A percentile compares a stretch with the other conserved stretches of the same genome.
Evolutionary conservation across 192 early-diverging fungal species (phyloP).

Genomic region (Coemansia sp.): DNA sequence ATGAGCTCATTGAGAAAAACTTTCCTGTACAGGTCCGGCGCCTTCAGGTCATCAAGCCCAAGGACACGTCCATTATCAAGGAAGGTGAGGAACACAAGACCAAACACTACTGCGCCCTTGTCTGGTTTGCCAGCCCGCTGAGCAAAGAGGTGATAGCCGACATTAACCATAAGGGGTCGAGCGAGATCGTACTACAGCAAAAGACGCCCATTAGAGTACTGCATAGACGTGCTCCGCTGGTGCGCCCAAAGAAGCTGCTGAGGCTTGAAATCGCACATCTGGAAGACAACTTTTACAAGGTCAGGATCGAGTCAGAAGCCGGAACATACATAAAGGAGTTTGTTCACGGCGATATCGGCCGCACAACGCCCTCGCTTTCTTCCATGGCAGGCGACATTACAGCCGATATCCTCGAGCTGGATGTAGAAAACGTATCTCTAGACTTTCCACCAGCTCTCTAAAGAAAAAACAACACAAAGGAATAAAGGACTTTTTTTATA

Average conservation of each 20-base stretch:
- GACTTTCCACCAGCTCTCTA: conserved; percentile 68
- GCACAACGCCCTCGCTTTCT: conserved; percentile 71
- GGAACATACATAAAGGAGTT: conserved; percentile 94
- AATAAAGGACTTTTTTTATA: background rate
- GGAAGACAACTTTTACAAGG: conserved; percentile 54
- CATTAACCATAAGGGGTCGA: conserved; percentile 51
- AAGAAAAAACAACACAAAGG: background rate
- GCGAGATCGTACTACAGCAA: conserved; percentile 58
- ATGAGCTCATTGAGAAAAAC: conserved; percentile 32
- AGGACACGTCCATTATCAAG: conserved; percentile 62
- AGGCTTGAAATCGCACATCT: conserved; percentile 49
- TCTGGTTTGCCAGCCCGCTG: conserved; percentile 61
- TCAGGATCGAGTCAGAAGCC: conserved; percentile 76
- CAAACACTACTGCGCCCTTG: conserved; percentile 67
- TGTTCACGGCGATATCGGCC: conserved; percentile 88
- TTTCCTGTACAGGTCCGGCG: conserved; percentile 55
- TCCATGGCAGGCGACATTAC: conserved; percentile 55
- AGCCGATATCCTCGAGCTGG: conserved; percentile 75
- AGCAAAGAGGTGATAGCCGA: conserved; percentile 52
- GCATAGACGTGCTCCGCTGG: conserved; percentile 63
- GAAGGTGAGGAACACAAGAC: conserved; percentile 71
- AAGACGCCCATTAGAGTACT: conserved; percentile 70
- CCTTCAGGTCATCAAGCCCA: conserved; percentile 48
- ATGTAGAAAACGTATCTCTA: conserved; percentile 81
- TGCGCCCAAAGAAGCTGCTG: conserved; percentile 55